Evolutionary conservation across 139 green algal genomes (phyloP).

Genomic region (Penium margaritaceum): DNA sequence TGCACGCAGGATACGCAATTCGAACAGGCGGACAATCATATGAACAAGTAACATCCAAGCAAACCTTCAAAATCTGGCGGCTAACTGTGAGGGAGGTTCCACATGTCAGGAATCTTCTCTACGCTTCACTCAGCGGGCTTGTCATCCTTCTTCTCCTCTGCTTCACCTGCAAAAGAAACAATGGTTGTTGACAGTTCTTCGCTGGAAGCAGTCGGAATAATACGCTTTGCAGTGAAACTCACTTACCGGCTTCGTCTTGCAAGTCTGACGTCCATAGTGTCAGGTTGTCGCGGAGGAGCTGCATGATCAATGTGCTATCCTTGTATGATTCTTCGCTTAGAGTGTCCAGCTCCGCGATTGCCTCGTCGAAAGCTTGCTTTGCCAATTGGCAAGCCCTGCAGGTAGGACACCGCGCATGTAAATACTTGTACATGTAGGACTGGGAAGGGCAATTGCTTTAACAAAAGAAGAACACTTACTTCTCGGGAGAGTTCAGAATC

Average conservation of each 20-base stretch:
- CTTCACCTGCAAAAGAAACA: neutral
- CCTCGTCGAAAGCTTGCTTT: constrained; percentile 52
- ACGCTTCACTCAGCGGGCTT: constrained; percentile 10
- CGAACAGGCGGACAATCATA: too few relatives aligned
- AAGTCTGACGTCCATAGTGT: constrained; percentile 54
- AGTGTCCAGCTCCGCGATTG: constrained; percentile 51
- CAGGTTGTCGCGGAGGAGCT: constrained; percentile 53
- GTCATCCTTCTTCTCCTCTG: constrained; percentile 6
- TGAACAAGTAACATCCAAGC: too few relatives aligned
- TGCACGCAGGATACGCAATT: too few relatives aligned
- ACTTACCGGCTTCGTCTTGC: constrained; percentile 40
- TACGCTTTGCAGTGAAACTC: neutral
- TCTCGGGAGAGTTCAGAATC: constrained; percentile 46
- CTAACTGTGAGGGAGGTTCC: too few relatives aligned
- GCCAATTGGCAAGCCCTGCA: constrained; percentile 47
- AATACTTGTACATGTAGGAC: neutral
- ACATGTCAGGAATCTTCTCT: too few relatives aligned
- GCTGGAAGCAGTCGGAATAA: neutral
- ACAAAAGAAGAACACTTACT: neutral
- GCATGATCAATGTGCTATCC: constrained; percentile 55
- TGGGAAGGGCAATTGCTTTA: neutral
- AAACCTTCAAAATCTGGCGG: too few relatives aligned
- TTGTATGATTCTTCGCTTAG: constrained; percentile 52
- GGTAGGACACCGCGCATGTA: neutral
- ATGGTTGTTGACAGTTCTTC: neutral